Conservation (phyloP, 1,284 basidiomycete genomes). For the Cystobasidium sp. region DNA sequence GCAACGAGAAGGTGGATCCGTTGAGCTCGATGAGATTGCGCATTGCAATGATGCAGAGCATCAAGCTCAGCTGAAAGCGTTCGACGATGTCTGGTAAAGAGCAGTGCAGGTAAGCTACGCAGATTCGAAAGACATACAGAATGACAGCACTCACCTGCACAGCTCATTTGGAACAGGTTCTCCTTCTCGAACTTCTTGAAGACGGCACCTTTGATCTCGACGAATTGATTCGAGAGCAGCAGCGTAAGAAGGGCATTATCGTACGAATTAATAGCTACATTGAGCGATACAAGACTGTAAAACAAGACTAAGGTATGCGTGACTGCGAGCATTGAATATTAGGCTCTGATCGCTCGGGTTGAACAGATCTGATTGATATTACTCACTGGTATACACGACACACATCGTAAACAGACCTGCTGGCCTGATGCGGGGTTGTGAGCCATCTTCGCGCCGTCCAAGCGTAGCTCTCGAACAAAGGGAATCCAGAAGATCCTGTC, state of each 20-base stretch:
- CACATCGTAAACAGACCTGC: conserved; percentile 83
- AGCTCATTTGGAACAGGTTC: conserved; percentile 98
- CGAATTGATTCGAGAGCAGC: conserved; percentile 96
- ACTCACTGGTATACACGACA: conserved; percentile 76
- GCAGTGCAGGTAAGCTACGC: background rate
- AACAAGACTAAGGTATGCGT: conserved; percentile 93
- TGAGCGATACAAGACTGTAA: conserved; percentile 92
- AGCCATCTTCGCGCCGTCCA: conserved; percentile 62
- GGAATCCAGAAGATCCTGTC: conserved; percentile 95
- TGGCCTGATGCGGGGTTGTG: conserved; percentile 67
- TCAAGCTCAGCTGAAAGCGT: conserved; percentile 87
- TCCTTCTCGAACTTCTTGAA: conserved; percentile 99
- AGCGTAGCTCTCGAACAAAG: conserved; percentile 91
- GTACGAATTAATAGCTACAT: conserved; percentile 98
- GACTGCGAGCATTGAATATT: conserved; percentile 61
- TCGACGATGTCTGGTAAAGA: conserved; percentile 84
- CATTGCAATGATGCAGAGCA: conserved; percentile 89
- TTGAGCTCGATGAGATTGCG: conserved; percentile 94
- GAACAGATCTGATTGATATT: conserved; percentile 50
- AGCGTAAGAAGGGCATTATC: conserved; percentile 94
- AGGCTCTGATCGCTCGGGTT: background rate
- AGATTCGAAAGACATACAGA: too few relatives aligned
- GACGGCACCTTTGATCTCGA: conserved; percentile 98
- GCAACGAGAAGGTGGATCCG: conserved; percentile 79
- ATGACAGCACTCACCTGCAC: conserved; percentile 69